phyloP scores from a whole-genome alignment of 208 protist genomes.

The Wallacemonas collosoma region DNA sequence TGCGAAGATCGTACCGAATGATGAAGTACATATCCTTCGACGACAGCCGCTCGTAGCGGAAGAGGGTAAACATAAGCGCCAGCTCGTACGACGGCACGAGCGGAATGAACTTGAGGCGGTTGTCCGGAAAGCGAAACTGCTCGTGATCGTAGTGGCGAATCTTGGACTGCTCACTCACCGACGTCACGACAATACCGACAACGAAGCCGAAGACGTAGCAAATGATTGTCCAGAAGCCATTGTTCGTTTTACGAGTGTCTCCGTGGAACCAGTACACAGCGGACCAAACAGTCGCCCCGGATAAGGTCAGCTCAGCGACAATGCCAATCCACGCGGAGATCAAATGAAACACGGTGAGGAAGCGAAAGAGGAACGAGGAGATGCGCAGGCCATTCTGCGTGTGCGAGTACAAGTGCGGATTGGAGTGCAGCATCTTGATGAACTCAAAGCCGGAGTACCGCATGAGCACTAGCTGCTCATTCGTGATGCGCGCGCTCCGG shows the following conservation, averaged over 20 bases:
- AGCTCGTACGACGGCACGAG: slow-evolving; percentile 75
- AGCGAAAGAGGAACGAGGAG: slow-evolving; percentile 19
- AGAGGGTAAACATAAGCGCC: slow-evolving; percentile 54
- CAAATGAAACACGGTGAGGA: slow-evolving; percentile 40
- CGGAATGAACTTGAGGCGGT: slow-evolving; percentile 69
- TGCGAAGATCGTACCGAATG: slow-evolving; percentile 84
- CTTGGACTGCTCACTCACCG: slow-evolving; percentile 66
- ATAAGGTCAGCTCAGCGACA: slow-evolving; percentile 45
- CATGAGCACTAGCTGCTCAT: slow-evolving; percentile 66
- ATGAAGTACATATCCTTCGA: slow-evolving; percentile 70
- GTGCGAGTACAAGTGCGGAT: slow-evolving; percentile 48
- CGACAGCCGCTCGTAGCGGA: slow-evolving; percentile 58
- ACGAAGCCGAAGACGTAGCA: slow-evolving; percentile 78
- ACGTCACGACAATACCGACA: slow-evolving; percentile 56
- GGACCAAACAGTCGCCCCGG: slow-evolving; percentile 53
- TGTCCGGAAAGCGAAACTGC: slow-evolving; percentile 69
- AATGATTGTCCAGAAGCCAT: slow-evolving; percentile 80
- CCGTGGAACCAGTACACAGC: slow-evolving; percentile 55
- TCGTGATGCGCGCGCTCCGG: slow-evolving; percentile 54
- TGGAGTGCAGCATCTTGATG: slow-evolving; percentile 73
- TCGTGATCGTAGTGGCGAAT: slow-evolving; percentile 70
- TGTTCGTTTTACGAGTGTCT: slow-evolving; percentile 27
- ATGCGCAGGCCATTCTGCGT: slow-evolving; percentile 38
- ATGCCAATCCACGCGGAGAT: slow-evolving; percentile 58
- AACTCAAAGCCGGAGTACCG: slow-evolving; percentile 85